Conservation (phyloP, 805 yeast genomes). For the Starmerella gropengiesseri region DNA sequence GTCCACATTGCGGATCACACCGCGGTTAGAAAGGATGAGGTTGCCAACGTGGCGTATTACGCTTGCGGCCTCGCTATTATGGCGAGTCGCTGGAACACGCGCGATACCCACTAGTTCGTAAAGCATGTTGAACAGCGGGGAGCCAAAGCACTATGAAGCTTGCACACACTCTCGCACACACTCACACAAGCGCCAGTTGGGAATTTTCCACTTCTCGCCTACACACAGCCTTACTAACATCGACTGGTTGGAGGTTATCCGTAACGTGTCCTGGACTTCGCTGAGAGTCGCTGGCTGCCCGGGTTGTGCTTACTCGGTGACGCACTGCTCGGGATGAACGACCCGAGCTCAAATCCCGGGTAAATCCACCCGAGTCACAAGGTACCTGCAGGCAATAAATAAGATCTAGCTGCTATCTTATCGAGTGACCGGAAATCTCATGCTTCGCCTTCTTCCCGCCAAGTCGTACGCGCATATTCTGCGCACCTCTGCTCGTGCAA, state of each 20-base stretch:
- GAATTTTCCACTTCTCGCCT: constrained; percentile 8
- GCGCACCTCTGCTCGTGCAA: constrained; percentile 1
- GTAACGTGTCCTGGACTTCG: too few relatives aligned
- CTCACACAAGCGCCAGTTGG: too few relatives aligned
- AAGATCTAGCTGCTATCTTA: neutral
- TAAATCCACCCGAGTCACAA: neutral
- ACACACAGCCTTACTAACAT: too few relatives aligned
- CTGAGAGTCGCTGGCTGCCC: too few relatives aligned
- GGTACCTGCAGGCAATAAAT: neutral
- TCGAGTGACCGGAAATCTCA: neutral
- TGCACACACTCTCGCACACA: too few relatives aligned
- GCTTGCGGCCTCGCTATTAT: constrained; percentile 54
- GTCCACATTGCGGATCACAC: constrained; percentile 76
- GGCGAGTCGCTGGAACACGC: constrained; percentile 47
- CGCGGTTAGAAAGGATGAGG: constrained; percentile 76
- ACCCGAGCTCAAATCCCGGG: neutral
- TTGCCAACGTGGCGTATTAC: constrained; percentile 63
- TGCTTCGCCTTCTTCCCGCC: constrained; percentile 1
- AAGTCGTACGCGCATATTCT: neutral
- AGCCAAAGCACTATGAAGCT: too few relatives aligned
- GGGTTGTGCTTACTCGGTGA: too few relatives aligned
- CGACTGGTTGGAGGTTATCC: too few relatives aligned
- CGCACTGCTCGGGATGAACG: neutral
- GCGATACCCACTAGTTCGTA: constrained; percentile 87
- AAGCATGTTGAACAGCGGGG: constrained; percentile 43